Evolutionary conservation across 2,329 filamentous ascomycete genomes (phyloP).

Genomic region (Orbilia blumenaviensis): DNA sequence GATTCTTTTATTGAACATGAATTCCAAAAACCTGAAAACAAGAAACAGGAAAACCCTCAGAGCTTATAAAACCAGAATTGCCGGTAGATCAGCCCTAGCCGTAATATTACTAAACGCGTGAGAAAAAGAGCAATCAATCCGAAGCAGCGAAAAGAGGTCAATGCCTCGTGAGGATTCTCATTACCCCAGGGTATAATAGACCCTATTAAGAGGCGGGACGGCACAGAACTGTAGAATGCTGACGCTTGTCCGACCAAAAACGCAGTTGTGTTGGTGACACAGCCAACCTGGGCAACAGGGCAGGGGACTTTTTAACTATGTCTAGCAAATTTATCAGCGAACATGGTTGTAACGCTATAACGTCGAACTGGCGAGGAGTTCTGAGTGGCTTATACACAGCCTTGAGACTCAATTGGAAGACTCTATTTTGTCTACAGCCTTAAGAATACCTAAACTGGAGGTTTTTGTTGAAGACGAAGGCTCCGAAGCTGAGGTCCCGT

Average conservation of each 20-base stretch:
- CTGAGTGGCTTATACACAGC: background rate
- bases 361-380: background rate
- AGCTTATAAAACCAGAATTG: background rate
- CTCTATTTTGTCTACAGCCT: background rate
- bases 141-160: background rate
- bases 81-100: background rate
- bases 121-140: background rate
- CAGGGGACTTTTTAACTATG: slow-evolving; percentile 4
- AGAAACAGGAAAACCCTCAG: background rate
- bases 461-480: no score
- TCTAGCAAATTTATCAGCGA: background rate
- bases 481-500: background rate
- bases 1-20: background rate
- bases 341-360: background rate
- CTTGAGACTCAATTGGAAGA: background rate
- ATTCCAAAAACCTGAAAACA: background rate
- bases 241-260: slow-evolving; percentile 12
- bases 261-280: slow-evolving; percentile 6
- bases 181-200: slow-evolving; percentile 5
- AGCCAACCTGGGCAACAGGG: background rate
- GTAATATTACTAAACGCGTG: background rate
- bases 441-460: no score
- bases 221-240: slow-evolving; percentile 9
- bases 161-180: background rate
- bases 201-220: slow-evolving; percentile 9